Percentiles rank a stretch among this genome's conserved stretches.
Conservation (phyloP, 441 rosid species). For the Eutrema salsugineum region DNA sequence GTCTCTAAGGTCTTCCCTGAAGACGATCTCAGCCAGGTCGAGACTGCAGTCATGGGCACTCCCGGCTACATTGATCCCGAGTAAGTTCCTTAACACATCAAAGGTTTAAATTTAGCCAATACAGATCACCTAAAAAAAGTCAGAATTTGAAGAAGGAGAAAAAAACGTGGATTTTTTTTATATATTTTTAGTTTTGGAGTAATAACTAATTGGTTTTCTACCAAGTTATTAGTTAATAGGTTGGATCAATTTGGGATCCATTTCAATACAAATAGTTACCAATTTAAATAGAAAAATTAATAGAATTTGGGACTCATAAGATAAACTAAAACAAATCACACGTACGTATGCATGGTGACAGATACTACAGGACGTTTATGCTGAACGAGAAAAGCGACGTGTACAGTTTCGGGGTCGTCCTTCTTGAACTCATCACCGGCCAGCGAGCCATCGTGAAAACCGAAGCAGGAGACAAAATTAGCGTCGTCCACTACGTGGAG, state of each 20-base stretch:
- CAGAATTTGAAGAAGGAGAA: background rate
- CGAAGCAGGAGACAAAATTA: constrained; percentile 17
- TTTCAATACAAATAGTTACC: background rate
- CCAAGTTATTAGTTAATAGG: no score
- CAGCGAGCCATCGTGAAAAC: constrained; percentile 35
- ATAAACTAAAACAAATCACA: background rate
- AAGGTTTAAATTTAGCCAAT: background rate
- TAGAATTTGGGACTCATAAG: background rate
- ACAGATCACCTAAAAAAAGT: no score
- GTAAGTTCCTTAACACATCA: constrained; percentile 17
- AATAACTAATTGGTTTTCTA: no score
- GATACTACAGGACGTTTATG: constrained; percentile 36
- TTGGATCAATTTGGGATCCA: no score
- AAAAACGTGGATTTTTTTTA: no score
- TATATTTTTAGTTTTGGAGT: no score
- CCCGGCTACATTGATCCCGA: constrained; percentile 49
- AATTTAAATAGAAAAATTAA: no score
- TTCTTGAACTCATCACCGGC: constrained; percentile 51
- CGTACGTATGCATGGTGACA: constrained; percentile 11
- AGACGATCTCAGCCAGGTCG: constrained; percentile 26
- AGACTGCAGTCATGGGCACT: constrained; percentile 36
- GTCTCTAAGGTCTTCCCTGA: constrained; percentile 38
- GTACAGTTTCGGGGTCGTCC: constrained; percentile 53
- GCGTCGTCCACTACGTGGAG: constrained; percentile 41
- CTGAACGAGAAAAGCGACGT: constrained; percentile 56